Conservation (phyloP, 164 flowering plant genomes). For the Vitis cinerea region DNA sequence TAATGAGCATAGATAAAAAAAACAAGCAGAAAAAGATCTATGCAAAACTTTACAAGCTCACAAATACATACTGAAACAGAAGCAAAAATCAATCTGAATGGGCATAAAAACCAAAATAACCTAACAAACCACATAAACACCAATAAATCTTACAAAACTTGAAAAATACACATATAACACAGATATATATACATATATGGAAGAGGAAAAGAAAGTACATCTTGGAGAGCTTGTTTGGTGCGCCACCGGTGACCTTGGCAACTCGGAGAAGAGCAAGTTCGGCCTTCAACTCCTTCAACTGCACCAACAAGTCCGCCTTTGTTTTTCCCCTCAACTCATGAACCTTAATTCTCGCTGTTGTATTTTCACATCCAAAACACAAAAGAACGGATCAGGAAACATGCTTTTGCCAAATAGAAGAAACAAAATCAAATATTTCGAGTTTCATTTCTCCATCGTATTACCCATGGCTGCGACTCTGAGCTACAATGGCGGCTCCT, state of each 20-base stretch:
- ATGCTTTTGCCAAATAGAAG: neutral
- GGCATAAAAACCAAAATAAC: no score
- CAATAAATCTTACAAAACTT: neutral
- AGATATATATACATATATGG: neutral
- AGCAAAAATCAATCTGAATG: no score
- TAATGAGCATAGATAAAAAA: neutral
- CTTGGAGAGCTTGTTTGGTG: constrained; percentile 80
- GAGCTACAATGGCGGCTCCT: neutral
- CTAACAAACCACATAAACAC: neutral
- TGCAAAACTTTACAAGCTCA: no score
- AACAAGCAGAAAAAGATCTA: neutral
- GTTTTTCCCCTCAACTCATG: constrained; percentile 64
- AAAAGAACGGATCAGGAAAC: neutral
- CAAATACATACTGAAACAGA: no score
- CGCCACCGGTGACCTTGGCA: constrained; percentile 81
- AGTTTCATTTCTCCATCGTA: no score
- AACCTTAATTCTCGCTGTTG: constrained; percentile 70
- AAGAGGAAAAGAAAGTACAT: constrained; percentile 31
- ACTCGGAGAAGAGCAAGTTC: constrained; percentile 76
- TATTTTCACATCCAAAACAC: neutral
- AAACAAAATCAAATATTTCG: no score
- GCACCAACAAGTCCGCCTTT: constrained; percentile 50
- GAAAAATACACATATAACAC: neutral
- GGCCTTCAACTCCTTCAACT: constrained; percentile 69
- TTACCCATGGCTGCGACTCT: constrained; percentile 9